Evolutionary conservation across 768 basidiomycete genomes (phyloP).

Genomic region (Pleurotus platypus): DNA sequence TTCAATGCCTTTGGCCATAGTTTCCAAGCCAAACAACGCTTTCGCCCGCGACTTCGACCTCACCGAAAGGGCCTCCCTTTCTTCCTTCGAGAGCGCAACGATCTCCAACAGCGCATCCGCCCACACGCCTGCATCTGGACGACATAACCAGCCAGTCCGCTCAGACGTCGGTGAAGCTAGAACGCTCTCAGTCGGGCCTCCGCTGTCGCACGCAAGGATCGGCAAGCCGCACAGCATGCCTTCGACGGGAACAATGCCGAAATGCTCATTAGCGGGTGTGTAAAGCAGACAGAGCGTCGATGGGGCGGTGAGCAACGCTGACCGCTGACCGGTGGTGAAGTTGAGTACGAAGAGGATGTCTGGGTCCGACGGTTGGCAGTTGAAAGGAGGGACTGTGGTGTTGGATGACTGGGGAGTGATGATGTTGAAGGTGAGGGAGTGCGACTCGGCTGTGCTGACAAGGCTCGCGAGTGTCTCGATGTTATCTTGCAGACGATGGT

Average conservation of each 20-base stretch:
- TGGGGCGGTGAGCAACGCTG: slow-evolving; percentile 66
- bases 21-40: slow-evolving; percentile 70
- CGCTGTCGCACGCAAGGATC: slow-evolving; percentile 81
- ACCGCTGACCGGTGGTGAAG: slow-evolving; percentile 81
- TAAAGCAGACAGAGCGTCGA: slow-evolving; percentile 73
- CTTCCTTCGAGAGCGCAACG: slow-evolving; percentile 34
- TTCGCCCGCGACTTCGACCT: slow-evolving; percentile 62
- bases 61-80: slow-evolving; percentile 44
- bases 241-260: slow-evolving; percentile 95
- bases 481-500: slow-evolving; percentile 84
- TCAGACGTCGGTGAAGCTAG: slow-evolving; percentile 28
- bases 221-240: slow-evolving; percentile 91
- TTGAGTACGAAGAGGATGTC: slow-evolving; percentile 89
- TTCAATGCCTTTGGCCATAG: slow-evolving; percentile 65
- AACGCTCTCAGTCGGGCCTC: slow-evolving; percentile 90
- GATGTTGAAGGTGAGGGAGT: slow-evolving; percentile 57
- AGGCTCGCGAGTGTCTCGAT: slow-evolving; percentile 62
- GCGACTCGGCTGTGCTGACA: slow-evolving; percentile 50
- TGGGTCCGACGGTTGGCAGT: slow-evolving; percentile 37
- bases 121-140: slow-evolving; percentile 69
- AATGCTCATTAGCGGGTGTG: slow-evolving; percentile 94
- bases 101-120: slow-evolving; percentile 63
- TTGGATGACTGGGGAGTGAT: slow-evolving; percentile 44
- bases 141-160: slow-evolving; percentile 77
- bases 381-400: slow-evolving; percentile 35